phyloP scores from a whole-genome alignment of 108 stramenopile genomes.

The Pelagomonas calceolata region DNA sequence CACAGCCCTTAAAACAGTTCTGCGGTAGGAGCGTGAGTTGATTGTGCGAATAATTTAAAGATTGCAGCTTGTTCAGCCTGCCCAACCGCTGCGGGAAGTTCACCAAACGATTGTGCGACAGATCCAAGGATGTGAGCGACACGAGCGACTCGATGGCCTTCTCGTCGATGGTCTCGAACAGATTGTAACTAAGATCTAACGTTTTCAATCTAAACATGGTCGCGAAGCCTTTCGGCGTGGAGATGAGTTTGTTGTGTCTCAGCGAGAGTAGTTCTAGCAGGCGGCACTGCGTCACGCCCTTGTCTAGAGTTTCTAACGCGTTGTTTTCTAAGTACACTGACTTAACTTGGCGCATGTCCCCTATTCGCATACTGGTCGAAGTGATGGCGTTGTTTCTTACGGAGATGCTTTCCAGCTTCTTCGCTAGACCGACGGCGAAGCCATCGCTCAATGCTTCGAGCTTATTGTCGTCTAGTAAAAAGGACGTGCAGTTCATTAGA shows the following conservation, averaged over 20 bases:
- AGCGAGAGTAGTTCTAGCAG: neutral
- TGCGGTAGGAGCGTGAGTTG: neutral
- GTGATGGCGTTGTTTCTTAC: too few species aligned
- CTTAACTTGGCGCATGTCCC: neutral
- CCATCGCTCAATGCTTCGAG: neutral
- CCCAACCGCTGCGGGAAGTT: slow-evolving; percentile 3
- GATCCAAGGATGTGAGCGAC: neutral
- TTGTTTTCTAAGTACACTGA: neutral
- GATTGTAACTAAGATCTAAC: slow-evolving; percentile 2
- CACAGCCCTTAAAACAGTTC: neutral
- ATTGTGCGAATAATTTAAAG: neutral
- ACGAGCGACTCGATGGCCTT: slow-evolving; percentile 4
- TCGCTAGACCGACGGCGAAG: neutral
- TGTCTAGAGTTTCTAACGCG: neutral
- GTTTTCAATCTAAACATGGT: neutral
- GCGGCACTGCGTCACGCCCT: neutral
- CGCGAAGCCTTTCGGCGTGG: neutral
- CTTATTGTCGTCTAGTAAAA: neutral
- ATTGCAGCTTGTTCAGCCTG: neutral
- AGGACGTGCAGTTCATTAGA: neutral
- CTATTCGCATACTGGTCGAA: too few species aligned
- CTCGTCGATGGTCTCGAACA: neutral
- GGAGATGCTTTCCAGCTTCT: too few species aligned
- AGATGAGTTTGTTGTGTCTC: neutral
- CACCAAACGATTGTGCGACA: slow-evolving; percentile 4